Evolutionary conservation across 768 basidiomycete species (phyloP).

Genomic region (Boletus fagicola): DNA sequence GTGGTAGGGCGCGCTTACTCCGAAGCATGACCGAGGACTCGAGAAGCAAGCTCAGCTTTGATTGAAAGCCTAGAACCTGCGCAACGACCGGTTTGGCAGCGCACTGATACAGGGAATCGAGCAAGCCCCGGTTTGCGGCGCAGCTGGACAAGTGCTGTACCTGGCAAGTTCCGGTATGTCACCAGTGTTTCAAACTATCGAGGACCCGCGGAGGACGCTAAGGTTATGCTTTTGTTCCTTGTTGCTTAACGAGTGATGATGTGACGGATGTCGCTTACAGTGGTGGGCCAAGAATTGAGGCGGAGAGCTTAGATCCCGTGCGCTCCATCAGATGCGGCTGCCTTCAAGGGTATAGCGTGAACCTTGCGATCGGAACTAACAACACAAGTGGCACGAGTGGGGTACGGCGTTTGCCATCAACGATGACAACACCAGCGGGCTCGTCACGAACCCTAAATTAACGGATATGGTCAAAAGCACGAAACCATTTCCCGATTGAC

Average conservation of each 20-base stretch:
- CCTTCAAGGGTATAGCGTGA: slow-evolving; percentile 16
- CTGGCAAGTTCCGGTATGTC: slow-evolving; percentile 16
- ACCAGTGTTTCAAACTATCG: slow-evolving; percentile 23
- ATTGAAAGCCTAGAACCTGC: background rate
- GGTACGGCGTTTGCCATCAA: slow-evolving; percentile 24
- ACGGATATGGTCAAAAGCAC: slow-evolving; percentile 30
- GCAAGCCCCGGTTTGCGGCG: background rate
- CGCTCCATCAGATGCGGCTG: slow-evolving; percentile 16
- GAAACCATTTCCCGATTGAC: slow-evolving; percentile 27
- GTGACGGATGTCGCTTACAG: background rate
- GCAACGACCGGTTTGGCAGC: background rate
- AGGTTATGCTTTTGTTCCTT: slow-evolving; percentile 7
- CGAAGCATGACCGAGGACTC: slow-evolving; percentile 5
- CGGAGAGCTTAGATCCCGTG: slow-evolving; percentile 20
- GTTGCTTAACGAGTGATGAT: slow-evolving; percentile 7
- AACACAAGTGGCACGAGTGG: slow-evolving; percentile 10
- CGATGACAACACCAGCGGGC: slow-evolving; percentile 13
- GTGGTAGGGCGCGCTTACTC: background rate
- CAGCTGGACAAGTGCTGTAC: background rate
- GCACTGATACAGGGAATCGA: background rate
- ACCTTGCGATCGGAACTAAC: slow-evolving; percentile 10
- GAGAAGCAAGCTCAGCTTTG: background rate
- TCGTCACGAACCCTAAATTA: slow-evolving; percentile 30
- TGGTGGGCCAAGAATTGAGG: background rate
- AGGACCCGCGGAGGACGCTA: slow-evolving; percentile 25